Base-by-base conservation (phyloP, 129 eudicot species). In the Flaveria trinervia region DNA sequence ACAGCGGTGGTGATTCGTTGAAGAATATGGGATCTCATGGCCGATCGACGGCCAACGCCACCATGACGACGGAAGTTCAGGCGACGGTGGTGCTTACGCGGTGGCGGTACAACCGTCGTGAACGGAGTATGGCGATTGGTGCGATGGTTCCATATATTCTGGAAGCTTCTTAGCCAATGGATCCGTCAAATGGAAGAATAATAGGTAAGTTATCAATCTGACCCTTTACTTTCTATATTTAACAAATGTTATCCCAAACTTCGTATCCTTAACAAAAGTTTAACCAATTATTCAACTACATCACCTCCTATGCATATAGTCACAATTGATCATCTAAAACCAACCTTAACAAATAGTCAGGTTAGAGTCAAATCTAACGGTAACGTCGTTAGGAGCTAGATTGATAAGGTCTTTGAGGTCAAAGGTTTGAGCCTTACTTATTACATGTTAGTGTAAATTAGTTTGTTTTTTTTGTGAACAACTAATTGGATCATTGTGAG, bases 11-110 rank as follows among this genome's bases (percentile, higher is more conserved):
- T 60, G 85, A 82, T 61, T 56, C 79, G 69, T 39, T 36, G 79
- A 28, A 82, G 61, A 72, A 17, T 68, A 6, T 55, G 9, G 52
- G 9, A 7, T 72, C 75, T 85, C 89, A 85, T 85, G 7, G 82
- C 61, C 39, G 71, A 78, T 71, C 26, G 78, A 50, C 57, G 62
- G 72, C 72, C 68, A 50, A 69, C 80, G 75, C 71, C 46, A 43
- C 76, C 83, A 82, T 77, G 76, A 28, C 59, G 76, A 3, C 54
- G 82, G 61, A 33, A 73, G 17, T 49, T 36, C 5, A 36, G 12
- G 25, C 17, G 16, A 64, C 49, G 64, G 54, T 17, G 76, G 71
- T 13, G 61, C 26, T 64, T 33, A 70, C 75, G 55, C 70, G 84
- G 26, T 12, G 75, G 10, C 49, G 55, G 17, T 6, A 46, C 15